A percentile compares a stretch with the other conserved stretches of the same genome.
Conservation (phyloP, 441 rosid genomes). For the Pelargonium australe region DNA sequence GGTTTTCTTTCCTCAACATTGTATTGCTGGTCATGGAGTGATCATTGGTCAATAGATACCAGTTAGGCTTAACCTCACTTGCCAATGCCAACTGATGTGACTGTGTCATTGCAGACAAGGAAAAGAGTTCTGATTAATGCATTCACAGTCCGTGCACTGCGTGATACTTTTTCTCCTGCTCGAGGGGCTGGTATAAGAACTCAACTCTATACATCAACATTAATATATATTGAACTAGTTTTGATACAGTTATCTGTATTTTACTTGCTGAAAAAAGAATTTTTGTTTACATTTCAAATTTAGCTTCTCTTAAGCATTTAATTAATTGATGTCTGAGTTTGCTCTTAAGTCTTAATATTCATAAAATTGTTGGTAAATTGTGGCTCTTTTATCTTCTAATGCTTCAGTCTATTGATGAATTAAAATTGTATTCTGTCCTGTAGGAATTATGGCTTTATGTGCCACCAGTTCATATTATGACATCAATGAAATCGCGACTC, state of each 20-base stretch:
- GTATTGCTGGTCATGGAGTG: neutral
- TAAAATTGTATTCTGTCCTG: slow-evolving; percentile 16
- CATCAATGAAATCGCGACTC: slow-evolving; percentile 78
- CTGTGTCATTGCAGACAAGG: slow-evolving; percentile 60
- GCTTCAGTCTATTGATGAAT: slow-evolving; percentile 13
- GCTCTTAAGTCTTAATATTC: neutral
- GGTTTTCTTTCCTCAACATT: slow-evolving; percentile 8
- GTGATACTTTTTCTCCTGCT: slow-evolving; percentile 95
- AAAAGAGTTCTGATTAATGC: slow-evolving; percentile 97
- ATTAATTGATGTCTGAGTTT: slow-evolving; percentile 7
- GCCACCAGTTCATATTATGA: slow-evolving; percentile 94
- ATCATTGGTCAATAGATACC: slow-evolving; percentile 7
- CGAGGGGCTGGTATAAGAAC: slow-evolving; percentile 87
- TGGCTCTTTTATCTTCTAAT: slow-evolving; percentile 5
- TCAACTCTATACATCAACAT: slow-evolving; percentile 8
- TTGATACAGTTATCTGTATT: neutral
- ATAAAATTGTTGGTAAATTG: slow-evolving; percentile 12
- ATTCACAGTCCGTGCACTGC: slow-evolving; percentile 94
- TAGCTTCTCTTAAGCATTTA: neutral
- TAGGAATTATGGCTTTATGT: slow-evolving; percentile 96
- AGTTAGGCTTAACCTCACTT: slow-evolving; percentile 15
- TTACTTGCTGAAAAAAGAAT: neutral
- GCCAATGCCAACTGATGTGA: slow-evolving; percentile 22
- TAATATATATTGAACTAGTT: slow-evolving; percentile 10
- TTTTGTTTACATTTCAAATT: neutral